Base-by-base conservation (phyloP, 108 stramenopile genomes). In the Fragilariopsis cylindrus region DNA sequence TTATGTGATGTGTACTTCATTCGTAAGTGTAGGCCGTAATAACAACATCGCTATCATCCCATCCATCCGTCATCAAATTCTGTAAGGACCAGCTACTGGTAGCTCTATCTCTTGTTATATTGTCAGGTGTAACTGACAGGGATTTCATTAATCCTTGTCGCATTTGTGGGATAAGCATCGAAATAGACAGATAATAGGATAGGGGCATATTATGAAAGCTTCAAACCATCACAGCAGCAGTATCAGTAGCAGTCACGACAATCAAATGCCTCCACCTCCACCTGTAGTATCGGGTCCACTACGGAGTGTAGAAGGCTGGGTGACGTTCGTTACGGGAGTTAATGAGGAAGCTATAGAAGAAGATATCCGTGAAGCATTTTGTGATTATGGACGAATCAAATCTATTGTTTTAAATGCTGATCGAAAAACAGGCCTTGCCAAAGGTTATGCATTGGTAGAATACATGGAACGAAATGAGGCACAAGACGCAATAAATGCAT, bases 301-400 rank as follows among this genome's bases (percentile, higher is more conserved):
- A 39, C 77, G 60, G 62, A 80, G 82, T 46, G 82, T 88, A 15
- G 88, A 93, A 48, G 92, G 92, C 12, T 93, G 92, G 92, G 76
- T 87, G 41, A 71, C 89, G 3, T 88, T 93, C 69, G 87, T 90
- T 3, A 82, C 85, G 1, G 84, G 84, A 21, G 65, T 90, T 53
- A 85, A 93, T 62, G 87, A 89, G 69, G 91, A 89, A 72, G 86
- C 87, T 8, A 78, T 77, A 71, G 88, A 92, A 42, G 91, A 92
- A 43, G 88, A 87, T 63, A 75, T 87, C 48, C 62, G 71, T 12
- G 84, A 88, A 46, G 73, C 60, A 12, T 88, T 88, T 72, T 76
- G 76, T 45, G 84, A 85, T 53, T 83, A 81, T 76, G 87, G 87
- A 4, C 52, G 21, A 21, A 72, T 88, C 50, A 78, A 81, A 68